These are phyloP conservation scores for Colletotrichum abscissum DNA, from an alignment of 2,329 filamentous ascomycete genomes.

Conservation along the genomic window DNA sequence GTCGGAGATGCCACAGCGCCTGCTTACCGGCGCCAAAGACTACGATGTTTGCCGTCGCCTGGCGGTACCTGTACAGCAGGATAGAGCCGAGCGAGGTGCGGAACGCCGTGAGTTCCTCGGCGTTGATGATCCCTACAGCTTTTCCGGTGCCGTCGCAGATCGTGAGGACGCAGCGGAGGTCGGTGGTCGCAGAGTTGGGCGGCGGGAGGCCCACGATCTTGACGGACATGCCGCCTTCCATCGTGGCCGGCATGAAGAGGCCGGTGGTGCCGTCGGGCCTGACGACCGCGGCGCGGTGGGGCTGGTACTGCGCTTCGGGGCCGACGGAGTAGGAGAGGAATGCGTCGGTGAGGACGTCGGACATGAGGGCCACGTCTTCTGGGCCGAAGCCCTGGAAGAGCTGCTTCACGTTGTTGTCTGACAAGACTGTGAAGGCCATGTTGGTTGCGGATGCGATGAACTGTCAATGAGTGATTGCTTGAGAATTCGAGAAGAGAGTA, in stretches of 20 bases:
- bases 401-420: slow-evolving; percentile 64
- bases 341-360: slow-evolving; percentile 67
- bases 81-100: slow-evolving; percentile 67
- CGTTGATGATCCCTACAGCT: slow-evolving; percentile 73
- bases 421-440: slow-evolving; percentile 71
- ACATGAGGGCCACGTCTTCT: slow-evolving; percentile 66
- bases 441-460: slow-evolving; percentile 27
- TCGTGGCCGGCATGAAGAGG: slow-evolving; percentile 75
- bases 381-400: slow-evolving; percentile 64
- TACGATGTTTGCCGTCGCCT: slow-evolving; percentile 39
- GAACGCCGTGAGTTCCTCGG: slow-evolving; percentile 76
- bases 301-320: slow-evolving; percentile 70
- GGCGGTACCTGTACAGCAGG: slow-evolving; percentile 30
- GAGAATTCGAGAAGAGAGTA: not conserved
- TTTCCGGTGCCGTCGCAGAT: slow-evolving; percentile 40
- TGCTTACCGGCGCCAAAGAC: slow-evolving; percentile 40
- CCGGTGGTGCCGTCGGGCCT: slow-evolving; percentile 71
- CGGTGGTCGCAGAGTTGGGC: slow-evolving; percentile 29
- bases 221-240: slow-evolving; percentile 68
- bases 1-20: slow-evolving; percentile 74
- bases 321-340: slow-evolving; percentile 74
- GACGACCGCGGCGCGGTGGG: slow-evolving; percentile 69
- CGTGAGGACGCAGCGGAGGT: slow-evolving; percentile 57
- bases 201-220: slow-evolving; percentile 65
- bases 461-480: not conserved